Evolutionary conservation across 768 basidiomycete species (phyloP).

Genomic region (Terana coerulea): DNA sequence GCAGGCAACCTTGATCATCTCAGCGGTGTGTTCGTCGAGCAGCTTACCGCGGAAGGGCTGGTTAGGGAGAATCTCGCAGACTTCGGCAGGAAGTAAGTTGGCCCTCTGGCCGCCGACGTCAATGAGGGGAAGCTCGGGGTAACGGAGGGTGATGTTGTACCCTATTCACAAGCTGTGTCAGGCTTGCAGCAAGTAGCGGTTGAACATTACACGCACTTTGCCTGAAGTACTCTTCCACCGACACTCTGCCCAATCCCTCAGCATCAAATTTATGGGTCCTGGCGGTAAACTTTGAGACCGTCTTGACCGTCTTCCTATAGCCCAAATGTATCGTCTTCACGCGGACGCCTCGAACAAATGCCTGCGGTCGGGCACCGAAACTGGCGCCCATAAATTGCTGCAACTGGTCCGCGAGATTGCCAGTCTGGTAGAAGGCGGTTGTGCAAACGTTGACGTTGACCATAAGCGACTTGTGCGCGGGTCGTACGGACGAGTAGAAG

Average conservation of each 20-base stretch:
- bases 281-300: constrained; percentile 39
- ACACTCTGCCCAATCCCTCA: constrained; percentile 36
- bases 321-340: constrained; percentile 66
- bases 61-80: constrained; percentile 43
- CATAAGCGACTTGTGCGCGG: constrained; percentile 43
- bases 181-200: neutral
- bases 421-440: constrained; percentile 40
- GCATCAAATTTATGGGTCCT: constrained; percentile 37
- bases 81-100: constrained; percentile 42
- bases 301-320: constrained; percentile 72
- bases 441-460: constrained; percentile 54
- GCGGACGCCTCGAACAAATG: constrained; percentile 63
- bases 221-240: constrained; percentile 45
- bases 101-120: constrained; percentile 41
- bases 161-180: too few species aligned
- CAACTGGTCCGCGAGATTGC: constrained; percentile 43
- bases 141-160: constrained; percentile 35
- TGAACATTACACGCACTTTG: constrained; percentile 32
- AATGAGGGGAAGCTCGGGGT: constrained; percentile 41
- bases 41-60: constrained; percentile 48
- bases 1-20: constrained; percentile 48
- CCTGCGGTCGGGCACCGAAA: constrained; percentile 56
- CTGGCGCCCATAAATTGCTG: constrained; percentile 40
- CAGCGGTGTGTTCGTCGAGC: constrained; percentile 47
- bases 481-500: constrained; percentile 39